These are phyloP conservation scores for Tolypocladium ovalisporum DNA, from an alignment of 2,329 filamentous ascomycete genomes.

Conservation along the genomic window DNA sequence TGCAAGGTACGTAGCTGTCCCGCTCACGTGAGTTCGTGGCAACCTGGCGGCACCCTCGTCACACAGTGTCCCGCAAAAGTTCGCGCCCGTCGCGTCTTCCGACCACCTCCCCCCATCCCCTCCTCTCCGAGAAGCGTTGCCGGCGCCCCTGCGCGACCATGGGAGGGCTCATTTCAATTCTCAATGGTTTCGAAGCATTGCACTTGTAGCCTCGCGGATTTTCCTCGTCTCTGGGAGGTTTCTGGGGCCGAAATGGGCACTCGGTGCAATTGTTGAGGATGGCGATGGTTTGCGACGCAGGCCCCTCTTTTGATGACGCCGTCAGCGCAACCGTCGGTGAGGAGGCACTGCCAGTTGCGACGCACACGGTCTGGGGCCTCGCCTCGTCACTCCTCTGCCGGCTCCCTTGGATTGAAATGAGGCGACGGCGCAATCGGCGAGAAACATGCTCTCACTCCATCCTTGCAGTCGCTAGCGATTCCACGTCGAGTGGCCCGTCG, in stretches of 20 bases:
- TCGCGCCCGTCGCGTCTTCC: constrained; percentile 34
- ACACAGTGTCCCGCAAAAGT: constrained; percentile 22
- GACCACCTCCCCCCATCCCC: constrained; percentile 27
- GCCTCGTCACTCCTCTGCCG: background rate
- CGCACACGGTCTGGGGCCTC: background rate
- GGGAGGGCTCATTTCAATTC: constrained; percentile 4
- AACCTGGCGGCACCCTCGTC: constrained; percentile 23
- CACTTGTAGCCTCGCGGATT: constrained; percentile 4
- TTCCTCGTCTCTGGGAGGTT: constrained; percentile 9
- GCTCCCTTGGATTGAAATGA: background rate
- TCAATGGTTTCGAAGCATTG: constrained; percentile 4
- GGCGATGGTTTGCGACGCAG: constrained; percentile 7
- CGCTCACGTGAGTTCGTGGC: constrained; percentile 33
- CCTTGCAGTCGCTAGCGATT: background rate
- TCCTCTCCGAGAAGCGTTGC: constrained; percentile 13
- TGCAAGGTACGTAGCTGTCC: background rate
- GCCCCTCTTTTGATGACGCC: constrained; percentile 11
- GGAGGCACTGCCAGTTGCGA: background rate
- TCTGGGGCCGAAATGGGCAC: constrained; percentile 11
- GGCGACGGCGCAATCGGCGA: background rate
- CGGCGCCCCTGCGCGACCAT: constrained; percentile 16
- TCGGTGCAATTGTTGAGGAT: constrained; percentile 2
- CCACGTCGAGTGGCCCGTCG: background rate
- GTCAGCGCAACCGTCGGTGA: constrained; percentile 6
- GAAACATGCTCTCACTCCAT: background rate